A percentile compares a stretch with the other conserved stretches of the same genome.
These are phyloP conservation scores for Aureobasidium vineae DNA, from an alignment of 2,329 filamentous ascomycete genomes.

Conservation along the genomic window DNA sequence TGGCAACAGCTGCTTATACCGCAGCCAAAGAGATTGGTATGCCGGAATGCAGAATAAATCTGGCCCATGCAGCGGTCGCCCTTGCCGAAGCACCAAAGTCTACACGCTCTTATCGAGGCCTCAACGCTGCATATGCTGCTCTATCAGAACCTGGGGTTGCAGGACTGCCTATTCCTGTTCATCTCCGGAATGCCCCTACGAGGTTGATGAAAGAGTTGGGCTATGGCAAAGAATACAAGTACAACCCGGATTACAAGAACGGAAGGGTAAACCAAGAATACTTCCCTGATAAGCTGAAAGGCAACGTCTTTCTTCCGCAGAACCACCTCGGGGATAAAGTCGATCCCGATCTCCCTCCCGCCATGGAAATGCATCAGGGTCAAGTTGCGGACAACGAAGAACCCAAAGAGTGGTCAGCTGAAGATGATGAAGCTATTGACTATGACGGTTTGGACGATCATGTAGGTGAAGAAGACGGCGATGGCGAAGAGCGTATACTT, in stretches of 20 bases:
- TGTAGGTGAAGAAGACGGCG: neutral
- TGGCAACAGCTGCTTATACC: slow-evolving; percentile 82
- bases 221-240: slow-evolving; percentile 91
- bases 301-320: slow-evolving; percentile 73
- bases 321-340: slow-evolving; percentile 73
- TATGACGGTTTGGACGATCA: slow-evolving; percentile 30
- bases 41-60: slow-evolving; percentile 88
- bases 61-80: slow-evolving; percentile 83
- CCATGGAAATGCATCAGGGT: neutral
- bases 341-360: slow-evolving; percentile 62
- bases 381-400: neutral
- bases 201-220: slow-evolving; percentile 89
- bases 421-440: slow-evolving; percentile 33
- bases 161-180: slow-evolving; percentile 75
- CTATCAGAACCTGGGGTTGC: slow-evolving; percentile 81
- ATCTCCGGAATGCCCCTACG: slow-evolving; percentile 89
- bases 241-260: slow-evolving; percentile 85
- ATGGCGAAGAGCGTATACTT: slow-evolving; percentile 33
- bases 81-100: slow-evolving; percentile 80
- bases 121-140: slow-evolving; percentile 77
- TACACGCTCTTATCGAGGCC: slow-evolving; percentile 76
- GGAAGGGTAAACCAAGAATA: slow-evolving; percentile 86
- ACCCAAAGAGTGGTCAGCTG: neutral
- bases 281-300: slow-evolving; percentile 72
- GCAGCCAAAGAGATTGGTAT: slow-evolving; percentile 92